phyloP scores from a whole-genome alignment of 768 basidiomycete genomes.

The Lactifluus echinatus region DNA sequence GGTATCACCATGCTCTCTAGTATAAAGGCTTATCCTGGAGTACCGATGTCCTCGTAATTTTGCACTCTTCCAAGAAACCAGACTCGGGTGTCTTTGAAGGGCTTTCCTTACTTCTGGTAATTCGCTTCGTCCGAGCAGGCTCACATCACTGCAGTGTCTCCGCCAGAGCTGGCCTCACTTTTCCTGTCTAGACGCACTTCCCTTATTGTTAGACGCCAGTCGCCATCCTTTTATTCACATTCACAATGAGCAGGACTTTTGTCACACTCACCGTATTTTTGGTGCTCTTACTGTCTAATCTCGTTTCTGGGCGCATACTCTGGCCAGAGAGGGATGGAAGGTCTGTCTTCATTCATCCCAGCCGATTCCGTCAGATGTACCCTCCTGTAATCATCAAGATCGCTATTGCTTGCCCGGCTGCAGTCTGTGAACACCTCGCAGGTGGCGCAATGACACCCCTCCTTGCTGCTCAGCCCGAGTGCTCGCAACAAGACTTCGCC shows the following conservation, averaged over 20 bases:
- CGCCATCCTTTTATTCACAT: not conserved
- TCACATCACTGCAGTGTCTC: no score
- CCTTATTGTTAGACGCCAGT: not conserved
- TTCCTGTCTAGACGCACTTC: conserved; percentile 22
- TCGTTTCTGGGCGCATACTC: conserved; percentile 31
- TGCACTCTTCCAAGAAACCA: conserved; percentile 21
- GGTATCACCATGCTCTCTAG: not conserved
- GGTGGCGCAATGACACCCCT: conserved; percentile 44
- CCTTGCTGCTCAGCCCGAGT: conserved; percentile 43
- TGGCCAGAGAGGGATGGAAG: conserved; percentile 42
- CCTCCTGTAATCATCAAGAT: conserved; percentile 40
- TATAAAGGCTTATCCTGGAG: not conserved
- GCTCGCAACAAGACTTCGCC: conserved; percentile 49
- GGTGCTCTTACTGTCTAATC: conserved; percentile 13
- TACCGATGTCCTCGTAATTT: conserved; percentile 12
- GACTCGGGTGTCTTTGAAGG: conserved; percentile 36
- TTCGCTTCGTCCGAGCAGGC: conserved; percentile 38
- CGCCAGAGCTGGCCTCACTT: conserved; percentile 22
- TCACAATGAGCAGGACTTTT: conserved; percentile 13
- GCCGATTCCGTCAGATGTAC: conserved; percentile 46
- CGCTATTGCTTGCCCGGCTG: conserved; percentile 37
- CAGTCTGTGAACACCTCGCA: conserved; percentile 41
- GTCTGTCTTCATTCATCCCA: conserved; percentile 40
- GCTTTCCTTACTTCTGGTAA: conserved; percentile 25
- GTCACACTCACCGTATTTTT: conserved; percentile 22